Conservation (phyloP, 2,329 filamentous ascomycete genomes). For the Phoma sp. region DNA sequence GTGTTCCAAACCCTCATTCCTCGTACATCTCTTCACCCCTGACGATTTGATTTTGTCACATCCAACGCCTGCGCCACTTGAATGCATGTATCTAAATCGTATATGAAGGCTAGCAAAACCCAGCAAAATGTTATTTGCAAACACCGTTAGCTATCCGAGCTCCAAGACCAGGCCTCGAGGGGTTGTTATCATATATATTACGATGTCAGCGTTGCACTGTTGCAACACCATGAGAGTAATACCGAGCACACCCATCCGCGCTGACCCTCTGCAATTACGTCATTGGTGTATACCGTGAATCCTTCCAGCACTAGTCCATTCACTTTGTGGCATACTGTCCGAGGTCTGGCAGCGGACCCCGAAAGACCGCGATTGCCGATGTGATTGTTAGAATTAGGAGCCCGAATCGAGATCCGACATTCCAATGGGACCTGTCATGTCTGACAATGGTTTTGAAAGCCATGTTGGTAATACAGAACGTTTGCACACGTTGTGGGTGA, state of each 20-base stretch:
- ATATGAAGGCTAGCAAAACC: conserved; percentile 14
- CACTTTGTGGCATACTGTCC: conserved; percentile 16
- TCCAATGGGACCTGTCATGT: conserved; percentile 23
- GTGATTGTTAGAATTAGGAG: conserved; percentile 19
- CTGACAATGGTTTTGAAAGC: conserved; percentile 22
- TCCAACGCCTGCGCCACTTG: conserved; percentile 20
- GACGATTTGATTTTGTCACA: conserved; percentile 19
- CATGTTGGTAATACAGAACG: conserved; percentile 19
- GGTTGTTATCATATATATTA: conserved; percentile 30
- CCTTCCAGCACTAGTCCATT: conserved; percentile 24
- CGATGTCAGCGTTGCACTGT: conserved; percentile 11
- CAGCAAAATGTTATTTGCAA: conserved; percentile 20
- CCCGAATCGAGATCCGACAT: conserved; percentile 18
- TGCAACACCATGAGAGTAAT: background rate
- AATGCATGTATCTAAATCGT: conserved; percentile 24
- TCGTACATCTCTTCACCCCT: conserved; percentile 22
- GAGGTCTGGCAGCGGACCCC: conserved; percentile 21
- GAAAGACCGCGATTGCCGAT: conserved; percentile 23
- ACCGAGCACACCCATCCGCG: conserved; percentile 26
- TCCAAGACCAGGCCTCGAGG: conserved; percentile 21
- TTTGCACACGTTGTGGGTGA: background rate
- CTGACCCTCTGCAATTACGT: conserved; percentile 20
- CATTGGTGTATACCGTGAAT: conserved; percentile 22
- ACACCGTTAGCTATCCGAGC: conserved; percentile 22
- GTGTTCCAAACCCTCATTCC: conserved; percentile 20